Evolutionary conservation across 192 early-diverging fungal genomes (phyloP).

Genomic region (Allomyces arbusculus): DNA sequence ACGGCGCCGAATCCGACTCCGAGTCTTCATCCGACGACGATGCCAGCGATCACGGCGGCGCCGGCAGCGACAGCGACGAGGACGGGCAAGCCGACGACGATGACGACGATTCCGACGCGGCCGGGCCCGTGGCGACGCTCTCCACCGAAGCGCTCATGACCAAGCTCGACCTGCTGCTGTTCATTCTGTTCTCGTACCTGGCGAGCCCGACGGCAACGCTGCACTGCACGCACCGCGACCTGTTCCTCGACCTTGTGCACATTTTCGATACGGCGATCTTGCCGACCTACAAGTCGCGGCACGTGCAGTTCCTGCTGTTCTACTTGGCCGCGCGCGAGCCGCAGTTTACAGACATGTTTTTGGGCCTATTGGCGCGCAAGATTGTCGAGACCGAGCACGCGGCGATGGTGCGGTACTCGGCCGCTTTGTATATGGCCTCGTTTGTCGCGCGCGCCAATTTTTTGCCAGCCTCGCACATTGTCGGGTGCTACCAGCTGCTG

Average conservation of each 20-base stretch:
- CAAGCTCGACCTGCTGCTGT: conserved; percentile 56
- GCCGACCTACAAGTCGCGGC: conserved; percentile 70
- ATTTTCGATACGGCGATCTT: conserved; percentile 62
- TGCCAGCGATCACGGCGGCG: conserved; percentile 6
- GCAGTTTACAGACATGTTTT: conserved; percentile 53
- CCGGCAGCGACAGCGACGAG: conserved; percentile 1
- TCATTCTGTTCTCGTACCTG: conserved; percentile 41
- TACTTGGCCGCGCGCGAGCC: conserved; percentile 46
- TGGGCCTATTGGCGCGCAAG: conserved; percentile 48
- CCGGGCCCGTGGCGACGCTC: conserved; percentile 11
- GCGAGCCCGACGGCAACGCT: conserved; percentile 2
- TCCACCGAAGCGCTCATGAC: conserved; percentile 29
- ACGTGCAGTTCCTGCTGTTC: conserved; percentile 82
- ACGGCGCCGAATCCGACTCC: conserved; percentile 17
- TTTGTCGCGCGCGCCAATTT: conserved; percentile 75
- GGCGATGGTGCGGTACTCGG: conserved; percentile 44
- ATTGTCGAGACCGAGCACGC: conserved; percentile 36
- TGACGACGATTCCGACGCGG: conserved; percentile 7
- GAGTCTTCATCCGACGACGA: conserved; percentile 13
- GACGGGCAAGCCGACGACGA: conserved; percentile 9
- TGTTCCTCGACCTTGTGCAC: conserved; percentile 47
- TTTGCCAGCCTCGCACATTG: conserved; percentile 37
- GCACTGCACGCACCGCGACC: conserved; percentile 16
- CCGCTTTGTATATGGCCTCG: conserved; percentile 65
- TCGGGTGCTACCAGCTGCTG: conserved; percentile 43